Base-by-base conservation (phyloP, 192 early-diverging fungal genomes). In the Mortierella hygrophila region DNA sequence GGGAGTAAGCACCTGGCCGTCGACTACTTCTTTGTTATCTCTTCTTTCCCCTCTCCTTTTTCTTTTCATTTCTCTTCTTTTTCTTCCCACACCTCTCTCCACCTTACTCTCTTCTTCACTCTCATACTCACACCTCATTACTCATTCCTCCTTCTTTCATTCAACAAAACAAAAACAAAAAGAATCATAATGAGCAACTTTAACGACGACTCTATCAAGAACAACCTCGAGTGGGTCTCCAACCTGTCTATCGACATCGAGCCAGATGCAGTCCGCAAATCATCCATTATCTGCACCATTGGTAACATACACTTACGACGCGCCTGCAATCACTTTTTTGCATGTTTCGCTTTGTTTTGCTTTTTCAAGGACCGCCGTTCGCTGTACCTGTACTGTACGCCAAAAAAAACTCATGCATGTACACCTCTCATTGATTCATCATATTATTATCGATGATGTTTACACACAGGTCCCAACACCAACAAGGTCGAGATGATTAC, bases 201-300 rank as follows among this genome's bases (percentile, higher is more conserved):
- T 29, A 77, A 76, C 35, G 71, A 82, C 77, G 78, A 74, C 49
- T 68, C 77, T 40, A 88, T 92, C 73, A 92, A 90, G n/a, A 92
- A 91, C 65, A 94, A 92, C 81, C 91, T 96, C 44, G 88, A 95
- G 88, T 96, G 96, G 94, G 84, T 95, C 49, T 89, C 94, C 52
- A 87, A 91, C 68, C 90, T 96, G 68, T 89, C 89, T 73, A 93
- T 95, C 70, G 92, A 89, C 76, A 79, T 88, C 55, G 88, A 92
- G 60, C 92, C 92, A 10, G 76, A 77, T 37, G 91, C 89, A 40
- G 82, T 91, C 70, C 94, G 96, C 80, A 95, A 95, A 88, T 95
- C 93, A 40, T 94, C 95, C 68, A 96, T 97, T 49, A 95, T 97
- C 88, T 95, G 95, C 89, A 97, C 96, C 76, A 94, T 94, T 77